Conservation (phyloP, 2,329 filamentous ascomycete genomes). For the Fusarium coffeatum region DNA sequence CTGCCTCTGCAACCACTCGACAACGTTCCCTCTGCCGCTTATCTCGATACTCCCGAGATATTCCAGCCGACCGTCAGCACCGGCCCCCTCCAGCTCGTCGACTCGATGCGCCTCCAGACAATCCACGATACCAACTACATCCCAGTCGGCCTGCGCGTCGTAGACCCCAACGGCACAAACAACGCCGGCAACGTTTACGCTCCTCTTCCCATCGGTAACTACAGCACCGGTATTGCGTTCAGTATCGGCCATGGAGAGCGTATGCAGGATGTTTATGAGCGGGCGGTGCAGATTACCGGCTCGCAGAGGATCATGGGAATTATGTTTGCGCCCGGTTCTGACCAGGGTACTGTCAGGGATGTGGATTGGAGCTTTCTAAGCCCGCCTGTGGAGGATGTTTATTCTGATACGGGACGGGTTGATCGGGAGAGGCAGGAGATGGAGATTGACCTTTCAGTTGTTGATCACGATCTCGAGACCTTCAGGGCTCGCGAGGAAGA, state of each 20-base stretch:
- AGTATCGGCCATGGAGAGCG: not conserved
- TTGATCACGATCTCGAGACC: not conserved
- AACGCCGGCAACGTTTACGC: constrained; percentile 7
- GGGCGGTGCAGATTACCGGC: not conserved
- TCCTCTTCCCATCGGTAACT: not conserved
- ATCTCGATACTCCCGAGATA: not conserved
- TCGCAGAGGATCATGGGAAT: constrained; percentile 16
- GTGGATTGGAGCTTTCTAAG: constrained; percentile 18
- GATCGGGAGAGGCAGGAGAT: too few relatives aligned
- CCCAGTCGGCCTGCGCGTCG: constrained; percentile 2
- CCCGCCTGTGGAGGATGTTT: not conserved
- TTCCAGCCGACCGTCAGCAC: not conserved
- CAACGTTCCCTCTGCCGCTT: not conserved
- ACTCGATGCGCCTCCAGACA: constrained; percentile 18
- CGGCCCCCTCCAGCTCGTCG: constrained; percentile 7
- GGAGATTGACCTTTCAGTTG: too few relatives aligned
- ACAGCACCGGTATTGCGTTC: constrained; percentile 16
- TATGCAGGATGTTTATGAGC: not conserved
- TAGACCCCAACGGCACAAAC: not conserved
- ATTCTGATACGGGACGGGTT: not conserved
- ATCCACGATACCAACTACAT: constrained; percentile 1
- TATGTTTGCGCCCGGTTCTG: constrained; percentile 16
- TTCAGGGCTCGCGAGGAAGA: not conserved
- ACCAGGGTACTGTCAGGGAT: not conserved
- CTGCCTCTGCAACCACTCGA: not conserved